Evolutionary conservation across 176 grass and related monocot species (phyloP).

Genomic region (Hyparrhenia diplandra): DNA sequence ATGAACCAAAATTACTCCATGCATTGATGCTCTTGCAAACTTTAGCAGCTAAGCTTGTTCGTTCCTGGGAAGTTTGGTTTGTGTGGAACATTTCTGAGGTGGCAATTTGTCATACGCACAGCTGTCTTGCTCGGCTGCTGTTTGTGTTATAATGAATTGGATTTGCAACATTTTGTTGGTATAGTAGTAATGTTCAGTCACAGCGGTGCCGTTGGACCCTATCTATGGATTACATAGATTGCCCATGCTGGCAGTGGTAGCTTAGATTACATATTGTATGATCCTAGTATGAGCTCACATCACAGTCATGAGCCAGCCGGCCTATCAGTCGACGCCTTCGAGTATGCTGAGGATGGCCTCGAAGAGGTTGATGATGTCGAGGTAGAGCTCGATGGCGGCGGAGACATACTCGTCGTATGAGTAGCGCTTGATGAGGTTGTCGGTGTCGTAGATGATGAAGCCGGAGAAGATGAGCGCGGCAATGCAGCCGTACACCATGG

Average conservation of each 20-base stretch:
- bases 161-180: neutral
- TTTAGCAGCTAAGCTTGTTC: neutral
- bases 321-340: conserved; percentile 30
- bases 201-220: neutral
- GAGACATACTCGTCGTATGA: no score
- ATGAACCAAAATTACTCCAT: neutral
- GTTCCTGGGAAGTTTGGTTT: neutral
- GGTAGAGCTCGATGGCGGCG: conserved; percentile 79
- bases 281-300: no score
- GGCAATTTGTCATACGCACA: neutral
- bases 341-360: conserved; percentile 49
- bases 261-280: neutral
- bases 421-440: no score
- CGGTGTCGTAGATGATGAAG: no score
- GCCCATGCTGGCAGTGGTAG: neutral
- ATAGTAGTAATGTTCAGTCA: neutral
- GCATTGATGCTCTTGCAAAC: neutral
- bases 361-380: conserved; percentile 85
- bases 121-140: neutral
- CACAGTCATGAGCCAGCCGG: no score
- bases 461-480: no score
- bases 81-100: no score
- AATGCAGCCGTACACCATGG: no score
- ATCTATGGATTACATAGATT: neutral
- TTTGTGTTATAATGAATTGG: neutral